These are phyloP conservation scores for Hymenoscyphus salicellus DNA, from an alignment of 2,329 filamentous ascomycete genomes.

Conservation along the genomic window DNA sequence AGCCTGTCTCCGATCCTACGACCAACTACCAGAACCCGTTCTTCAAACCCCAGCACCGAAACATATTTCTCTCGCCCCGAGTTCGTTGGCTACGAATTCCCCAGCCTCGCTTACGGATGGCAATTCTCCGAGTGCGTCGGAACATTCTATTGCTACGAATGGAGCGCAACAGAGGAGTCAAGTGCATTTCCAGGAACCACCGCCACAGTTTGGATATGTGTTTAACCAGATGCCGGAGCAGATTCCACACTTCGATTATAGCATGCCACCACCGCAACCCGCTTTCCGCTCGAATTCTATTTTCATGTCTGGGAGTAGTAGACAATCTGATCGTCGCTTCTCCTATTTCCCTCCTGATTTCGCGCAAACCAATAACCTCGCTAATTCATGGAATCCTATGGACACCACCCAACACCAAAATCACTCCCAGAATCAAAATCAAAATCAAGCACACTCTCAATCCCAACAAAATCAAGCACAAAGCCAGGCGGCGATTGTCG, in stretches of 20 bases:
- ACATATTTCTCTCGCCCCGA: slow-evolving; percentile 31
- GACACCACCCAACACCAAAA: slow-evolving; percentile 5
- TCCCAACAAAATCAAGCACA: background rate
- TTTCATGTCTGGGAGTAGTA: slow-evolving; percentile 57
- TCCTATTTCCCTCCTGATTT: slow-evolving; percentile 63
- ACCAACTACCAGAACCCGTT: slow-evolving; percentile 48
- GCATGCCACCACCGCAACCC: slow-evolving; percentile 36
- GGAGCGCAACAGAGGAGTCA: slow-evolving; percentile 39
- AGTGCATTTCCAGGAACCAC: slow-evolving; percentile 32
- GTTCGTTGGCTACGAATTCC: slow-evolving; percentile 46
- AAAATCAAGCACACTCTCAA: slow-evolving; percentile 8
- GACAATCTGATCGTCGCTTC: slow-evolving; percentile 53
- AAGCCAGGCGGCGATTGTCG: slow-evolving; percentile 20
- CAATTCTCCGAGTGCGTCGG: slow-evolving; percentile 47
- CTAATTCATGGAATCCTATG: slow-evolving; percentile 33
- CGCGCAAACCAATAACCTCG: slow-evolving; percentile 30
- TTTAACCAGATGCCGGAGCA: slow-evolving; percentile 56
- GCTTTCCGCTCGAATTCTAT: slow-evolving; percentile 66
- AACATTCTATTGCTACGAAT: slow-evolving; percentile 39
- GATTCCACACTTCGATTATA: slow-evolving; percentile 28
- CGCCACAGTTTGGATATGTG: slow-evolving; percentile 57
- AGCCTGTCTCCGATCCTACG: slow-evolving; percentile 86
- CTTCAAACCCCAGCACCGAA: slow-evolving; percentile 32
- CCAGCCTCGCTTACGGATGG: slow-evolving; percentile 41
- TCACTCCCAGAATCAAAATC: too few species aligned